Base-by-base conservation (phyloP, 2,329 filamentous ascomycete species). In the Microcyclosporella mali region DNA sequence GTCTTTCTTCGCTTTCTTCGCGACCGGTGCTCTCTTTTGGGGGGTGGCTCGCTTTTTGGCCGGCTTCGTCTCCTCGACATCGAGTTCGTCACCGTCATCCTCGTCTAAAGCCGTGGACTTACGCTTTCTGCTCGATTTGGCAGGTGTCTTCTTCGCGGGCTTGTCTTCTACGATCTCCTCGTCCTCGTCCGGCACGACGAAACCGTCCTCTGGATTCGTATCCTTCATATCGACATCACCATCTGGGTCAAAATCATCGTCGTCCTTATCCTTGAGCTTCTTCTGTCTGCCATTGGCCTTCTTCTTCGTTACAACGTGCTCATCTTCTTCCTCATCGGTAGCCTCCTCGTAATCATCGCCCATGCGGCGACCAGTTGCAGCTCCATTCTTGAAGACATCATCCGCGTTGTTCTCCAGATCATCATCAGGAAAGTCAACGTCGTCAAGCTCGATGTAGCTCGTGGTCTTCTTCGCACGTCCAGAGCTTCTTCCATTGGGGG, bases 371-470 rank as follows among this genome's bases (percentile, higher is more conserved):
- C 75, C 79, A 33, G 77, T 70, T 59, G 81, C 84, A 27, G 75
- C 76, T 51, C 86, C 81, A 3, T 84, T 82, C 11, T 82, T 84
- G 64, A 89, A 89, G 15, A 95, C 88, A 55, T 95, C 89, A 51
- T 88, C 84, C n/a, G 78, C 74, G 33, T 78, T 82, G 33, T 66
- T 59, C 36, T 70, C 67, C 37, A 68, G 59, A 33, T 70, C 59
- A 36, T 65, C 60, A 37, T 66, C 63, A 3, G 60, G 60, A 31
- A 66, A 64, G 42, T 66, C 63, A 36, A 59, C 57, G 8, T 45
- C 51, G 40, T 63, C 55, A 8, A 60, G 48, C 34, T 63, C 61
- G 28, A 50, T 63, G 61, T 59, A 62, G 53, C 65, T 68, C 44
- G 67, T 64, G 8, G 56, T 60, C 47, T 70, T 69, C 60, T 71